Evolutionary conservation across 768 basidiomycete species (phyloP).

Genomic region (Cystobasidium tubakii): DNA sequence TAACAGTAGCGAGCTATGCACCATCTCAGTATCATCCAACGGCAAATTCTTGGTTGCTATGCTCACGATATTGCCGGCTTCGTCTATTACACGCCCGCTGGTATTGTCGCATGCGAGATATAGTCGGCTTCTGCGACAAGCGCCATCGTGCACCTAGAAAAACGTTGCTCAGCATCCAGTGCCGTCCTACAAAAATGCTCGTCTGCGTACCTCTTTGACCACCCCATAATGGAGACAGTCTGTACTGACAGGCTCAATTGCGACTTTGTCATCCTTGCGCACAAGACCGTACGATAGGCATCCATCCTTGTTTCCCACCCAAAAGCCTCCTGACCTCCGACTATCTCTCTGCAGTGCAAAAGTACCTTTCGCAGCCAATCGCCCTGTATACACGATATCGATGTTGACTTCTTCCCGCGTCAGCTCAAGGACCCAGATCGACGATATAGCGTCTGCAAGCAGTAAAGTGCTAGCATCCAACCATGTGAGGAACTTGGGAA

Average conservation of each 20-base stretch:
- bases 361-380: not conserved
- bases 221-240: not conserved
- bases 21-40: not conserved
- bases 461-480: not conserved
- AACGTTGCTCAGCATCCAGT: not conserved
- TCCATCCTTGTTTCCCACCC: not conserved
- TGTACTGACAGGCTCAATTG: not conserved
- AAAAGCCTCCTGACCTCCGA: not conserved
- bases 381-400: not conserved
- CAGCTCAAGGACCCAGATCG: conserved; percentile 1
- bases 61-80: conserved; percentile 19
- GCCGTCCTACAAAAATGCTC: not conserved
- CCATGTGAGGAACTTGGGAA: not conserved
- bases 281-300: not conserved
- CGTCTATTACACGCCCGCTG: not conserved
- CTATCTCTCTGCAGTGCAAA: not conserved
- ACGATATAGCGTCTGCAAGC: conserved; percentile 11
- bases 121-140: not conserved
- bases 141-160: not conserved
- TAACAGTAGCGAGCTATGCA: conserved; percentile 17
- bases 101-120: conserved; percentile 11
- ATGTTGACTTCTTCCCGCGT: not conserved
- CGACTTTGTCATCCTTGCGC: too few relatives aligned
- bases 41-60: too few relatives aligned
- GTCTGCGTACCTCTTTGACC: conserved; percentile 1